These are phyloP conservation scores for Epichloe coenophiala DNA, from an alignment of 2,329 filamentous ascomycete species.

Conservation along the genomic window DNA sequence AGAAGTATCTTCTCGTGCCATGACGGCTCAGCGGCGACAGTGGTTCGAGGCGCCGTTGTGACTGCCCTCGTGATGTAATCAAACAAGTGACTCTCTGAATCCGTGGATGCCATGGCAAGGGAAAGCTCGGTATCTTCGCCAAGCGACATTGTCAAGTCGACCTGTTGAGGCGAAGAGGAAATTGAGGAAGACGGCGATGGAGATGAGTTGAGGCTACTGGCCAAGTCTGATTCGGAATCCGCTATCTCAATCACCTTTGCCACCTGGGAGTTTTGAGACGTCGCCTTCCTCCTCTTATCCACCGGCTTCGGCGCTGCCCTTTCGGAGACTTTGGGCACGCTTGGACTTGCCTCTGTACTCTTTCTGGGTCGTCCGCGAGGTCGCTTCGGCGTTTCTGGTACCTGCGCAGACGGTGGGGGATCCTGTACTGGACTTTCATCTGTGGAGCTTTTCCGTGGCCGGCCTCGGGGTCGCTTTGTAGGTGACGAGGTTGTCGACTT, in stretches of 20 bases:
- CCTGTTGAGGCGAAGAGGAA: slow-evolving; percentile 29
- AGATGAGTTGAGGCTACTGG: slow-evolving; percentile 15
- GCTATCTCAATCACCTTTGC: slow-evolving; percentile 30
- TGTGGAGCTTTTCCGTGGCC: slow-evolving; percentile 19
- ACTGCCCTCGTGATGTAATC: slow-evolving; percentile 41
- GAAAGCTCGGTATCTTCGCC: slow-evolving; percentile 33
- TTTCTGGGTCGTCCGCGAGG: slow-evolving; percentile 31
- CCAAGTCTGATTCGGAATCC: slow-evolving; percentile 34
- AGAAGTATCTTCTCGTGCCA: slow-evolving; percentile 92
- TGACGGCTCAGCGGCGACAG: slow-evolving; percentile 39
- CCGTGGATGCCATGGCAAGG: slow-evolving; percentile 23
- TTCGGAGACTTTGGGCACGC: slow-evolving; percentile 4
- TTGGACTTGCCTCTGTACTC: slow-evolving; percentile 6
- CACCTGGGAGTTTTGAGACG: slow-evolving; percentile 6
- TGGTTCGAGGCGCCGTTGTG: slow-evolving; percentile 33
- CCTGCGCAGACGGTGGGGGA: slow-evolving; percentile 22
- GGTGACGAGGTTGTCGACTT: slow-evolving; percentile 1
- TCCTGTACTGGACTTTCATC: slow-evolving; percentile 15
- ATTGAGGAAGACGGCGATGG: slow-evolving; percentile 22
- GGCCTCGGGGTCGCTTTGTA: slow-evolving; percentile 18
- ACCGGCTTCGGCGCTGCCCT: background rate
- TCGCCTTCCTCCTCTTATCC: background rate
- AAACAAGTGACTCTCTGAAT: slow-evolving; percentile 34
- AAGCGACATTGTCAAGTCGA: slow-evolving; percentile 30
- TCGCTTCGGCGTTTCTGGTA: slow-evolving; percentile 20